Conservation (phyloP, 2,329 filamentous ascomycete genomes). For the Bipolaris sorokiniana region DNA sequence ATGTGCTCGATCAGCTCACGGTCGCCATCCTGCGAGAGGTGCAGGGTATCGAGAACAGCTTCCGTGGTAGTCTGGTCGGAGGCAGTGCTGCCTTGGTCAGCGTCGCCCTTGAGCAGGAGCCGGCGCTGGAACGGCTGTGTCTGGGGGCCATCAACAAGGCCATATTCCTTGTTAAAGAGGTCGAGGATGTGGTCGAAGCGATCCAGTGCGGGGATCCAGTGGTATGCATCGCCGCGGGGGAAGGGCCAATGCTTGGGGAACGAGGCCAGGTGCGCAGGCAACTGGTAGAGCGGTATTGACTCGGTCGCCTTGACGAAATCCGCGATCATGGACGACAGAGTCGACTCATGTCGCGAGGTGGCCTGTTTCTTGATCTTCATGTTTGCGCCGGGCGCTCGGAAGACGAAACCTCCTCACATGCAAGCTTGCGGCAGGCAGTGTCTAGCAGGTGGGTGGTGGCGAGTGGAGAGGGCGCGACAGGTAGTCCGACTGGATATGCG, state of each 20-base stretch:
- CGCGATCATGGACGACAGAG: conserved; percentile 79
- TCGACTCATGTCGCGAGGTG: conserved; percentile 60
- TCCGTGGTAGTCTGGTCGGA: conserved; percentile 53
- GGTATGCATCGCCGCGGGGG: conserved; percentile 92
- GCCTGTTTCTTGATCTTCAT: conserved; percentile 65
- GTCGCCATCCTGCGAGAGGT: conserved; percentile 78
- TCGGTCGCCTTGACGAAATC: conserved; percentile 77
- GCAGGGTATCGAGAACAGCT: conserved; percentile 58
- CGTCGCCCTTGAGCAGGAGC: conserved; percentile 66
- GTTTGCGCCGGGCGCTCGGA: conserved; percentile 46
- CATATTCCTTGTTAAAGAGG: conserved; percentile 79
- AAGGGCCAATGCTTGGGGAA: conserved; percentile 95
- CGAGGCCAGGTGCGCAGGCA: conserved; percentile 75
- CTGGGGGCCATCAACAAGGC: conserved; percentile 80
- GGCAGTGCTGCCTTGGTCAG: conserved; percentile 49
- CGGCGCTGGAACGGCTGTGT: conserved; percentile 73
- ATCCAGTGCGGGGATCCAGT: conserved; percentile 96
- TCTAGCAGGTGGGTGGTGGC: conserved; percentile 4
- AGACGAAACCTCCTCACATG: conserved; percentile 45
- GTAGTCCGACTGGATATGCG: background rate
- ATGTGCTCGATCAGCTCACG: conserved; percentile 78
- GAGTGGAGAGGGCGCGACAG: background rate
- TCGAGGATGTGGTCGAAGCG: conserved; percentile 91
- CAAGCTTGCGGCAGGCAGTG: conserved; percentile 20
- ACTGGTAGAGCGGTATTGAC: conserved; percentile 71